Evolutionary conservation across 23 red algal genomes (phyloP).

Genomic region (Gracilaria domingensis): DNA sequence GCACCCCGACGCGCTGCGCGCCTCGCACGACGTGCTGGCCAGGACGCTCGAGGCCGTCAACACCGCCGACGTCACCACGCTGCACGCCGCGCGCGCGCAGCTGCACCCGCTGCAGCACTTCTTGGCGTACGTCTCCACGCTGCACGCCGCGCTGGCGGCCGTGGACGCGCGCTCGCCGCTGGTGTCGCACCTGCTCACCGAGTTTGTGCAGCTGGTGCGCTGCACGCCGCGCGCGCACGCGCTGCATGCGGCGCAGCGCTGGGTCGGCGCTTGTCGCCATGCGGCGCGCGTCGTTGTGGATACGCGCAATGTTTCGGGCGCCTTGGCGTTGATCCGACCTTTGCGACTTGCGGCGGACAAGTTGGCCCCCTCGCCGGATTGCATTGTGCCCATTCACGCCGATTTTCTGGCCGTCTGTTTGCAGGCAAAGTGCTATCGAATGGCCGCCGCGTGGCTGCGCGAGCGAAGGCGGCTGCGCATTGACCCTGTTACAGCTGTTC

Average conservation of each 20-base stretch:
- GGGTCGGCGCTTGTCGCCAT: constrained; percentile 58
- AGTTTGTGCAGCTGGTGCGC: constrained; percentile 22
- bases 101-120: constrained; percentile 28
- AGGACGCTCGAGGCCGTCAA: constrained; percentile 47
- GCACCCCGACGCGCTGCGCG: constrained; percentile 2
- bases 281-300: constrained; percentile 48
- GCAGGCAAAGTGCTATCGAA: constrained; percentile 53
- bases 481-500: constrained; percentile 27
- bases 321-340: constrained; percentile 41
- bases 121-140: constrained; percentile 53
- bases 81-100: constrained; percentile 54
- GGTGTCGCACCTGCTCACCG: constrained; percentile 20
- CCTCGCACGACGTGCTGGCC: constrained; percentile 35
- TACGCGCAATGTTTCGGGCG: background rate
- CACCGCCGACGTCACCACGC: constrained; percentile 51
- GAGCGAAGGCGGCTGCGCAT: background rate
- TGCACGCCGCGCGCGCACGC: background rate
- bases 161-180: constrained; percentile 21
- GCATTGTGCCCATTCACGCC: constrained; percentile 35
- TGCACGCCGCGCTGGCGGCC: constrained; percentile 45
- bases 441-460: constrained; percentile 42
- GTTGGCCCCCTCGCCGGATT: constrained; percentile 39
- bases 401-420: constrained; percentile 72
- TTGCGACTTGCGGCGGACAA: constrained; percentile 46
- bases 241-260: constrained; percentile 13